These are phyloP conservation scores for Malus sieversii DNA, from an alignment of 306 rosid genomes.

Conservation along the genomic window DNA sequence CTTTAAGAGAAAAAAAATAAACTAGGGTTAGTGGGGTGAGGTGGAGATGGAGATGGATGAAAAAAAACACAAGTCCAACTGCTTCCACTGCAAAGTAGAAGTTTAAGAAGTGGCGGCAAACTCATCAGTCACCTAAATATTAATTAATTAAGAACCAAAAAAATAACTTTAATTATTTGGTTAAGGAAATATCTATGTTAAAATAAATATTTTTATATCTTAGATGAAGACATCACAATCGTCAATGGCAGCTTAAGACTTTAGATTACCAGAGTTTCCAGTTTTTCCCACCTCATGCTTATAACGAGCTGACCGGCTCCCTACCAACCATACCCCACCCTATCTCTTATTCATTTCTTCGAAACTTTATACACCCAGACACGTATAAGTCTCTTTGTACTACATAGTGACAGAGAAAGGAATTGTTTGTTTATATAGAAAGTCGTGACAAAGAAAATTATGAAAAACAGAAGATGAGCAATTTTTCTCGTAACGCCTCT, in stretches of 20 bases:
- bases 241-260: slow-evolving; percentile 32
- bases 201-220: neutral
- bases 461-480: neutral
- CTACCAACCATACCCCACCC: slow-evolving; percentile 62
- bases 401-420: too few relatives aligned
- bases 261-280: slow-evolving; percentile 20
- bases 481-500: neutral
- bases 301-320: slow-evolving; percentile 55
- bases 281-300: slow-evolving; percentile 33
- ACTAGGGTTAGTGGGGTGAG: neutral
- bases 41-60: neutral
- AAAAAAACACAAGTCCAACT: slow-evolving; percentile 44
- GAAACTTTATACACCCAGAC: neutral
- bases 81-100: slow-evolving; percentile 66
- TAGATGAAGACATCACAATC: neutral
- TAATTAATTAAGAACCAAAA: neutral
- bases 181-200: neutral
- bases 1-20: slow-evolving; percentile 12
- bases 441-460: neutral
- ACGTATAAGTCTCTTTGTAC: neutral
- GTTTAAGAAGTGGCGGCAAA: slow-evolving; percentile 30
- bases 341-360: neutral
- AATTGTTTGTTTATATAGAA: too few relatives aligned
- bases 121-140: slow-evolving; percentile 9
- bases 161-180: neutral